Evolutionary conservation across 1,139 yeast species (phyloP).

Genomic region (Taphrina flavorubra): DNA sequence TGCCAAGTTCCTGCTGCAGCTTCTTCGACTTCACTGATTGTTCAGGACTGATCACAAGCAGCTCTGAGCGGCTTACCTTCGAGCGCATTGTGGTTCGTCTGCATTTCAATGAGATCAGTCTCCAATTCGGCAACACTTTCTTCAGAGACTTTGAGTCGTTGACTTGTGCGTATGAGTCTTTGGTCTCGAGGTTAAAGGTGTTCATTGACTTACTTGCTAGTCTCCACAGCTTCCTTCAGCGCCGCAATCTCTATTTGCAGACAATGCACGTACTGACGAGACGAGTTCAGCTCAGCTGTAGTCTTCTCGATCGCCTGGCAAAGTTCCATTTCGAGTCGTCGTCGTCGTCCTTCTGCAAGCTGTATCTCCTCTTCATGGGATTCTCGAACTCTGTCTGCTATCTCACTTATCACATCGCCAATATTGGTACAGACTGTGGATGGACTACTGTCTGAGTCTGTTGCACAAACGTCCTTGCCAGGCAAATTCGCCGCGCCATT

Average conservation of each 20-base stretch:
- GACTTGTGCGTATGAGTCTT: neutral
- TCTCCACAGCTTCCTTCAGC: slow-evolving; percentile 8
- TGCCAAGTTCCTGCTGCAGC: neutral
- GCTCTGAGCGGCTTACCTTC: neutral
- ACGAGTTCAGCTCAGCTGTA: neutral
- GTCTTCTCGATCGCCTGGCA: slow-evolving; percentile 14
- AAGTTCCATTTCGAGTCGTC: neutral
- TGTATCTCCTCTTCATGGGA: slow-evolving; percentile 12
- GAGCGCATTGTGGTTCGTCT: neutral
- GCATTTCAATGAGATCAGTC: neutral
- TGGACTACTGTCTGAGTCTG: neutral
- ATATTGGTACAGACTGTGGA: neutral
- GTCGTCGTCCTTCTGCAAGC: slow-evolving; percentile 9
- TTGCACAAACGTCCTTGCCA: neutral
- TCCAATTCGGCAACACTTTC: neutral
- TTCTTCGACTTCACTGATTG: neutral
- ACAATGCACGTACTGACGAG: slow-evolving; percentile 1
- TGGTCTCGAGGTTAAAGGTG: neutral
- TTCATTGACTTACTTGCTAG: neutral
- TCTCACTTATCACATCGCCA: slow-evolving; percentile 6
- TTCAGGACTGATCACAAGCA: neutral
- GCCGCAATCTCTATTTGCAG: slow-evolving; percentile 1
- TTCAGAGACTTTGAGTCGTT: neutral
- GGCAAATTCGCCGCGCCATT: neutral
- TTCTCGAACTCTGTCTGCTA: slow-evolving; percentile 1